phyloP scores from a whole-genome alignment of 1,139 yeast genomes.

The Saccharomycopsis hybrid region DNA sequence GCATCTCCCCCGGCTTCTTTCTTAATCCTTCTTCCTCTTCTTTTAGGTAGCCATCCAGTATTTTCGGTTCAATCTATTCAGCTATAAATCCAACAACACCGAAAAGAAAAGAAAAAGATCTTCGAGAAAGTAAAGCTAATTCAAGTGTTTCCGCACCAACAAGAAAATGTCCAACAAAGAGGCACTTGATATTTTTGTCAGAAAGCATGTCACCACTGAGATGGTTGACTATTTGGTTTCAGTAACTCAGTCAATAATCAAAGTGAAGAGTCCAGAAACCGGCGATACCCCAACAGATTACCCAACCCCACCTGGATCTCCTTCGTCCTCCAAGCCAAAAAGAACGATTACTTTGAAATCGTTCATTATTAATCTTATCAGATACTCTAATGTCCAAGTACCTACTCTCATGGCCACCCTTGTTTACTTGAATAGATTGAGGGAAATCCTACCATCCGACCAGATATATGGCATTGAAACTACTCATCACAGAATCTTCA shows the following conservation, averaged over 20 bases:
- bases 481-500: conserved; percentile 68
- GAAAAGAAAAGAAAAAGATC: too few species aligned
- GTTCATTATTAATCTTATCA: conserved; percentile 68
- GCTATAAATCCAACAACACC: too few species aligned
- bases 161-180: conserved; percentile 41
- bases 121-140: too few species aligned
- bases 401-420: conserved; percentile 91
- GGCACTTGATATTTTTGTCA: conserved; percentile 68
- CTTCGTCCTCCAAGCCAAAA: conserved; percentile 23
- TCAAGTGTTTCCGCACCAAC: too few species aligned
- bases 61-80: too few species aligned
- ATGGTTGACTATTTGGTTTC: conserved; percentile 80
- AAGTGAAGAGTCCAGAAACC: conserved; percentile 34
- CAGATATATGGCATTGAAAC: conserved; percentile 92
- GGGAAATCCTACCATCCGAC: conserved; percentile 65
- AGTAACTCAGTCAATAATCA: conserved; percentile 74
- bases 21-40: too few species aligned
- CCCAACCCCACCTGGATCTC: conserved; percentile 43
- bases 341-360: conserved; percentile 37
- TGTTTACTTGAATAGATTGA: conserved; percentile 71
- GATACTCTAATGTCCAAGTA: conserved; percentile 85
- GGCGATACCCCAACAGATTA: conserved; percentile 25
- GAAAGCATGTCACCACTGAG: conserved; percentile 67
- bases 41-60: too few species aligned
- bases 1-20: too few species aligned